phyloP scores from a whole-genome alignment of 1,139 yeast species.

The Taphrina betulina region DNA sequence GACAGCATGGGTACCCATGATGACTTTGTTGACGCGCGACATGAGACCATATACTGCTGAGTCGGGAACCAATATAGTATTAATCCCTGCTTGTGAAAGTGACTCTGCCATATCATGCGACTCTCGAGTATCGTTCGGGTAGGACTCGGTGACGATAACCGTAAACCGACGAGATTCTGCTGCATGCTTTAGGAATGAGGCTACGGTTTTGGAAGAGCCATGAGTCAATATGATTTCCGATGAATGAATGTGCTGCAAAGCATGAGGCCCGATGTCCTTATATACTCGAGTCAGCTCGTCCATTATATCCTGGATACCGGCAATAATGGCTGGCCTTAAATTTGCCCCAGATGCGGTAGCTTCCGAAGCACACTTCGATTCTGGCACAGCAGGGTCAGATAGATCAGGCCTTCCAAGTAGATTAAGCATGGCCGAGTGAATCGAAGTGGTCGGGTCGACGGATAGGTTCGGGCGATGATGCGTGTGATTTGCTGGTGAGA shows the following conservation, averaged over 20 bases:
- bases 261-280: conserved; percentile 86
- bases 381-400: not conserved
- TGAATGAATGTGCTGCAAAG: conserved; percentile 91
- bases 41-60: conserved; percentile 89
- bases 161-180: conserved; percentile 87
- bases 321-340: conserved; percentile 82
- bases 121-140: conserved; percentile 74
- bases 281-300: conserved; percentile 89
- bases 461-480: not conserved
- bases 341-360: conserved; percentile 7
- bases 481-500: not conserved
- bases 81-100: conserved; percentile 81
- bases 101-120: conserved; percentile 80
- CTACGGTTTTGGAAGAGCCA: conserved; percentile 90
- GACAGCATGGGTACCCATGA: conserved; percentile 81
- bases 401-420: conserved; percentile 31
- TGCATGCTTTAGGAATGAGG: conserved; percentile 82
- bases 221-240: conserved; percentile 87
- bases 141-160: conserved; percentile 78
- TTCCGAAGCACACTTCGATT: not conserved
- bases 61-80: conserved; percentile 89
- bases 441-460: conserved; percentile 20
- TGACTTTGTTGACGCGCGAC: conserved; percentile 96
- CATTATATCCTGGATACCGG: conserved; percentile 86
- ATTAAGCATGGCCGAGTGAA: conserved; percentile 35